Base-by-base conservation (phyloP, 768 basidiomycete genomes). In the Suillus placidus region DNA sequence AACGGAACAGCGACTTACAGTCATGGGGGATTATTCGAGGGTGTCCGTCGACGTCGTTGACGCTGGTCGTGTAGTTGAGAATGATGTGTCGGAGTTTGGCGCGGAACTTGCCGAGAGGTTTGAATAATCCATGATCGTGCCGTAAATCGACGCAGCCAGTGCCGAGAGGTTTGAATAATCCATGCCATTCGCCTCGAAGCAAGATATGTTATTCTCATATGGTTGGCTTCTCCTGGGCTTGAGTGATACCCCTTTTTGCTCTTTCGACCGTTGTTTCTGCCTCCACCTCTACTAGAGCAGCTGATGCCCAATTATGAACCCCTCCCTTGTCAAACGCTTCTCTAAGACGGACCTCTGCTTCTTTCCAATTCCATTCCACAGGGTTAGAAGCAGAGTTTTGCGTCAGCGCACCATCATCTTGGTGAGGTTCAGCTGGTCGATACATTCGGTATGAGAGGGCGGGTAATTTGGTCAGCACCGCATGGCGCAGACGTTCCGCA, bases 281-380 rank as follows among this genome's bases (percentile, higher is more conserved):
- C 70, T 91, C 88, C 57, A 88, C 66, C 72, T 91, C 90, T 34
- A 77, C 77, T 62, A 80, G 68, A 1, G 81, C 87, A n/a, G 78
- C 80, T 62, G 85, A 79, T 12, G 81, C 78, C 87, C 89, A 90
- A 1, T 81, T 77, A 0, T 79, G 69, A 37, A 90, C 76, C 0
- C 91, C 89, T 6, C 85, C 88, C 26, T 82, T 74, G 12, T 88
- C 84, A 67, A 84, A 92, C 0, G 88, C 88, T 7, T 73, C 80
- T 52, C 78, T 71, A 13, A 92, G 74, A 12, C 89, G 80, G 57
- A 81, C 75, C 66, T 90, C 80, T 0, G 88, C 84, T 0, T 81
- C 86, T 4, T 80, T 77, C 84, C 81, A 86, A 5, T 71, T 80
- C 88, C 88, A 89, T 12, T 76, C 37, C 23, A 30, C 65, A 23